Evolutionary conservation across 129 eudicot species (phyloP), one percentile per base, ranked within the genome.

Genomic region (Escallonia herrerae): DNA sequence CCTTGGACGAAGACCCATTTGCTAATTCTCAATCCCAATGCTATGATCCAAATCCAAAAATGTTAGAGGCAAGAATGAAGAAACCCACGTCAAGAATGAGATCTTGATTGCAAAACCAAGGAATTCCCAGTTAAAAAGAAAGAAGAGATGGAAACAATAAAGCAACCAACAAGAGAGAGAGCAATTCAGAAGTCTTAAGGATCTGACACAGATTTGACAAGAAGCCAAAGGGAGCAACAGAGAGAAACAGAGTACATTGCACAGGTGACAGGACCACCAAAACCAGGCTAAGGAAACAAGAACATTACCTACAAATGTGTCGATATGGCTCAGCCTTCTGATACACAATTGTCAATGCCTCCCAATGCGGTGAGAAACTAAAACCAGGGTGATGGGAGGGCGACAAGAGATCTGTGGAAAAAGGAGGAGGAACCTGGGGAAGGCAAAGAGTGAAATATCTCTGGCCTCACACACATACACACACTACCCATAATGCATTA

Each of bases 391-490:
- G 33, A 22, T 22, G 33, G 33, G 33, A 22, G 33, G 33, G 33
- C 33, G 33, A 22, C 1, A 22, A 22, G 33, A 22, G 33, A 22
- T 22, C 33, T 22, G 33, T 1, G 33, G 74, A 66, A 65, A 66
- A 15, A 50, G 60, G 10, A 7, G 66, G 58, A 54, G 52, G 40
- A 22, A 22, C 0, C 44, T 40, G 49, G 43, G 58, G 47, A 45
- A 48, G 60, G 6, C 2, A 56, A 22, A 33, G 56, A 62, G 66
- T 64, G 70, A 67, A 67, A 71, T 68, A 52, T 72, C 64, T 76
- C 33, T 43, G 74, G 63, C 67, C 81, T 76, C 79, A 76, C 79
- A 68, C 67, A n/a, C n/a, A n/a, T n/a, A n/a, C n/a, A 69, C 60
- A 67, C 12, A 65, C 66, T 37, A 50, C 22, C 39, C 74, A 67